Percentiles rank a stretch among this genome's conserved stretches.
These are phyloP conservation scores for Wickerhamomyces canadensis DNA, from an alignment of 805 yeast species.

Conservation along the genomic window DNA sequence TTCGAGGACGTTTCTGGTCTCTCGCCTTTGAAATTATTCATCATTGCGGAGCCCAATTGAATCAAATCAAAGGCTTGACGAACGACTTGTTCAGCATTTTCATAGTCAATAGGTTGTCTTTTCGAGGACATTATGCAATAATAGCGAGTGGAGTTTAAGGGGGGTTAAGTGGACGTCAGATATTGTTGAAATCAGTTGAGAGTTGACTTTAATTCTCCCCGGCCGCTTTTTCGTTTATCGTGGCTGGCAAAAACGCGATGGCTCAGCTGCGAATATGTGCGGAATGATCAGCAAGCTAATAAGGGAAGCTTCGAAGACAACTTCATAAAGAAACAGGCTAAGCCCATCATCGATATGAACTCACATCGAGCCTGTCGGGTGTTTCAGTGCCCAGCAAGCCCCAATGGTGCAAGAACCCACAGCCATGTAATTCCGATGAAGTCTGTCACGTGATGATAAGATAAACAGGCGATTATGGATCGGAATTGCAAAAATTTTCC, in stretches of 20 bases:
- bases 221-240: not conserved
- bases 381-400: not conserved
- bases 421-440: not conserved
- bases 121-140: constrained; percentile 2
- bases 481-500: constrained; percentile 10
- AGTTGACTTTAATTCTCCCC: too few relatives aligned
- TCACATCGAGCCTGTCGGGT: too few relatives aligned
- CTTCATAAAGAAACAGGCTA: too few relatives aligned
- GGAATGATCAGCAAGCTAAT: too few relatives aligned
- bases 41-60: constrained; percentile 20
- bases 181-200: too few relatives aligned
- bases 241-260: not conserved
- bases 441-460: constrained; percentile 15
- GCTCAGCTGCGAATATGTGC: too few relatives aligned
- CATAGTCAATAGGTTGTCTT: constrained; percentile 3
- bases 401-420: too few relatives aligned
- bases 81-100: constrained; percentile 17
- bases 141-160: too few relatives aligned
- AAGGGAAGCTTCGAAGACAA: too few relatives aligned
- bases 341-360: too few relatives aligned
- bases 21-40: constrained; percentile 10
- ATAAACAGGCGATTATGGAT: not conserved
- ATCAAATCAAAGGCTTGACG: constrained; percentile 22
- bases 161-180: too few relatives aligned
- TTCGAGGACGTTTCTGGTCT: constrained; percentile 1